Conservation (phyloP, 768 basidiomycete species). For the Podaxis mareebaensis region DNA sequence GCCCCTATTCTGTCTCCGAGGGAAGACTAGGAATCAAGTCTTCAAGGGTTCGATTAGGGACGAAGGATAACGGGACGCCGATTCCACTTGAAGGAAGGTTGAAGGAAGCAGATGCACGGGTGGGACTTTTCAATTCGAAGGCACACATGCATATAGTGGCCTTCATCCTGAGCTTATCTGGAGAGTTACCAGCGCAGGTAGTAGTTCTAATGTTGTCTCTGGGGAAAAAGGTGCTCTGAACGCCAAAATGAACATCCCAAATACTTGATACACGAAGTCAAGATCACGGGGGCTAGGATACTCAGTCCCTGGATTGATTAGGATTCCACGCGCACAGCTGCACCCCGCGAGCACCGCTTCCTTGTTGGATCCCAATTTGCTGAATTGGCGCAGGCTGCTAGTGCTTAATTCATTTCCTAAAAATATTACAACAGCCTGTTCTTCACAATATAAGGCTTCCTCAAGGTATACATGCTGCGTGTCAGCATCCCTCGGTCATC, state of each 20-base stretch:
- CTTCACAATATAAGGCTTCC: neutral
- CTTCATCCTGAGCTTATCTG: neutral
- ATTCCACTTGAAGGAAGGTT: neutral
- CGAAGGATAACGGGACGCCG: neutral
- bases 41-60: neutral
- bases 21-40: neutral
- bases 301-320: neutral
- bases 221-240: too few relatives aligned
- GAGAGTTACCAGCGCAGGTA: neutral
- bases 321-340: neutral
- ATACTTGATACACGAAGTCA: neutral
- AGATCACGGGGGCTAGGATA: neutral
- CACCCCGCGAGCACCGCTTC: neutral
- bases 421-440: neutral
- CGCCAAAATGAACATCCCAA: neutral
- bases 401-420: neutral
- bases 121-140: too few relatives aligned
- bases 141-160: neutral
- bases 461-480: neutral
- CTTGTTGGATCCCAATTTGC: neutral
- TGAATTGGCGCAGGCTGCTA: neutral
- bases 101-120: neutral
- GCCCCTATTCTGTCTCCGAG: neutral
- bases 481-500: neutral
- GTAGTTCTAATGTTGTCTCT: neutral